phyloP scores from a whole-genome alignment of 441 rosid species.

The Gossypium lobatum region DNA sequence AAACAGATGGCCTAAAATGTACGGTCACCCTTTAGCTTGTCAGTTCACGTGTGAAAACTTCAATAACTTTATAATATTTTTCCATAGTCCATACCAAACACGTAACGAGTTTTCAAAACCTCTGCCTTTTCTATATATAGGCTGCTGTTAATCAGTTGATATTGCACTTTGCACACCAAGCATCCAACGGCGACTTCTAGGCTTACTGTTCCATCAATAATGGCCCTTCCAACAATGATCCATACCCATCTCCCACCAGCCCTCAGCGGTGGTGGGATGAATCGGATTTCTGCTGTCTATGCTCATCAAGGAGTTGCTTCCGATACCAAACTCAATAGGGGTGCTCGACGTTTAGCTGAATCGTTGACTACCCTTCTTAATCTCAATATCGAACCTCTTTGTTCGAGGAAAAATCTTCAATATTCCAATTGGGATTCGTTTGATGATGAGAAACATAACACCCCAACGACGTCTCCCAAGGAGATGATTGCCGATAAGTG shows the following conservation, averaged over 20 bases:
- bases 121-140: too few relatives aligned
- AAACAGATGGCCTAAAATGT: too few relatives aligned
- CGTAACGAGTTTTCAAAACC: too few relatives aligned
- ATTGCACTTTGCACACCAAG: not conserved
- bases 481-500: conserved; percentile 19
- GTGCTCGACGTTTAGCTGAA: not conserved
- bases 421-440: not conserved
- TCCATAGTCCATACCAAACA: too few relatives aligned
- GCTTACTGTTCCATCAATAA: not conserved
- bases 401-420: not conserved
- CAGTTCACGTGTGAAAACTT: too few relatives aligned
- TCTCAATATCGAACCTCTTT: conserved; percentile 13
- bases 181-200: not conserved
- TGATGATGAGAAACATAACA: not conserved
- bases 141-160: too few relatives aligned
- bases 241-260: not conserved
- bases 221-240: conserved; percentile 16
- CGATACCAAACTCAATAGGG: not conserved
- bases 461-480: conserved; percentile 26
- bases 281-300: not conserved
- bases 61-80: too few relatives aligned
- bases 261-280: not conserved
- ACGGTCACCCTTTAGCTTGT: too few relatives aligned
- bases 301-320: conserved; percentile 4
- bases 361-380: conserved; percentile 21